Conservation (phyloP, 208 protist genomes). For the Leishmania tarentolae region DNA sequence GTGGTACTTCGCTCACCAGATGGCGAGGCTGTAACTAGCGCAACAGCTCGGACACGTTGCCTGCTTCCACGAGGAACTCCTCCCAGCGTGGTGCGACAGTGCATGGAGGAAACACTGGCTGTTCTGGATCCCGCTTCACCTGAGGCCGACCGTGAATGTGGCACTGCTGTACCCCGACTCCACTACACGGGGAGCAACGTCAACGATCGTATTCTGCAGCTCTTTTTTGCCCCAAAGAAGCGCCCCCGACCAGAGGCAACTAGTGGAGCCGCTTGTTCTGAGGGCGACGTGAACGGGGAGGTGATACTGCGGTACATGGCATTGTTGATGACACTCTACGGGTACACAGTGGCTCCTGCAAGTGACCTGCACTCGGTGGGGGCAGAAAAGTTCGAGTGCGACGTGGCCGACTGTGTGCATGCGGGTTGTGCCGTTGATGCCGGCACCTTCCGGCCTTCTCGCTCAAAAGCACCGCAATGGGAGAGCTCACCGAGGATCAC, state of each 20-base stretch:
- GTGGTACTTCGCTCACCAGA: conserved; percentile 12
- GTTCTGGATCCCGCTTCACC: not conserved
- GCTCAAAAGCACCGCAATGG: not conserved
- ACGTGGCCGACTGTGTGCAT: not conserved
- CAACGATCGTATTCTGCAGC: conserved; percentile 34
- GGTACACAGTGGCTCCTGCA: conserved; percentile 14
- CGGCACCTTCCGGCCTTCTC: not conserved
- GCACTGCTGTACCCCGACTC: conserved; percentile 6
- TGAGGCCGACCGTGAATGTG: not conserved
- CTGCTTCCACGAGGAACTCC: conserved; percentile 64
- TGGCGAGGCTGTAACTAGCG: not conserved
- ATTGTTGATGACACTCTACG: conserved; percentile 37
- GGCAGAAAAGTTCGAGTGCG: not conserved
- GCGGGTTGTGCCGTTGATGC: not conserved
- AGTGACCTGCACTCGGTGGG: not conserved
- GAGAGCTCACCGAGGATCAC: not conserved
- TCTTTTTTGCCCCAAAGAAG: conserved; percentile 37
- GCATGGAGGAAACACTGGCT: conserved; percentile 6
- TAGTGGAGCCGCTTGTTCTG: not conserved
- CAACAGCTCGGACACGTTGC: conserved; percentile 16
- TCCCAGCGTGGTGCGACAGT: conserved; percentile 30
- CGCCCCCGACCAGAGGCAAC: conserved; percentile 5
- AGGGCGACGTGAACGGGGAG: conserved; percentile 1
- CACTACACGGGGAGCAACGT: conserved; percentile 33
- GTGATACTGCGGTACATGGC: conserved; percentile 25